These are phyloP conservation scores for Sugiyamaella xylanicola DNA, from an alignment of 1,139 yeast genomes.

Conservation along the genomic window DNA sequence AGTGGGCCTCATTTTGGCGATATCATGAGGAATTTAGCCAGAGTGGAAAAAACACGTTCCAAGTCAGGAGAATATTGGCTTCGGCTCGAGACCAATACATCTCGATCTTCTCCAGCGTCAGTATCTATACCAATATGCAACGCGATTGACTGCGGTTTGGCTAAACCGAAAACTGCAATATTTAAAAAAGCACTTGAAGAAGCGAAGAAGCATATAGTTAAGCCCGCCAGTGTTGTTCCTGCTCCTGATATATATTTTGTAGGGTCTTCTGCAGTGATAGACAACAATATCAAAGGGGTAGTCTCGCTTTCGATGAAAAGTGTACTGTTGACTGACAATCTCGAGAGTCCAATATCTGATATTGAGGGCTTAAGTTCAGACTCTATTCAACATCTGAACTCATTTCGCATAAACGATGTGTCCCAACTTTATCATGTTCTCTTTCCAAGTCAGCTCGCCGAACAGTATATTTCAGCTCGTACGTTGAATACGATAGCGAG, in stretches of 20 bases:
- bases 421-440: conserved; percentile 24
- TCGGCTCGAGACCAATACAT: no score
- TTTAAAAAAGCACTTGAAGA: conserved; percentile 21
- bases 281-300: conserved; percentile 20
- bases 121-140: conserved; percentile 25
- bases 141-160: conserved; percentile 31
- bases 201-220: not conserved
- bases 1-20: conserved; percentile 30
- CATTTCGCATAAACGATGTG: conserved; percentile 23
- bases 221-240: not conserved
- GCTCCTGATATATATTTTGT: conserved; percentile 25
- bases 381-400: conserved; percentile 5
- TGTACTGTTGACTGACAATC: conserved; percentile 27
- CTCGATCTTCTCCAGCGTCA: not conserved
- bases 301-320: conserved; percentile 21
- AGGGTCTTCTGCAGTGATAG: conserved; percentile 26
- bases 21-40: conserved; percentile 19
- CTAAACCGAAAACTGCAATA: conserved; percentile 29
- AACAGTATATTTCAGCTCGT: conserved; percentile 14
- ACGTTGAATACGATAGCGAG: conserved; percentile 19
- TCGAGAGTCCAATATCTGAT: conserved; percentile 27
- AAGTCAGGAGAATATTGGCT: conserved; percentile 4
- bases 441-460: conserved; percentile 20
- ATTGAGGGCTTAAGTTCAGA: conserved; percentile 19
- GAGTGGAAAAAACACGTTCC: conserved; percentile 13